Percentiles rank a stretch among this genome's conserved stretches.
Conservation (phyloP, 805 yeast genomes). For the Kodamaea nitidulidarum region DNA sequence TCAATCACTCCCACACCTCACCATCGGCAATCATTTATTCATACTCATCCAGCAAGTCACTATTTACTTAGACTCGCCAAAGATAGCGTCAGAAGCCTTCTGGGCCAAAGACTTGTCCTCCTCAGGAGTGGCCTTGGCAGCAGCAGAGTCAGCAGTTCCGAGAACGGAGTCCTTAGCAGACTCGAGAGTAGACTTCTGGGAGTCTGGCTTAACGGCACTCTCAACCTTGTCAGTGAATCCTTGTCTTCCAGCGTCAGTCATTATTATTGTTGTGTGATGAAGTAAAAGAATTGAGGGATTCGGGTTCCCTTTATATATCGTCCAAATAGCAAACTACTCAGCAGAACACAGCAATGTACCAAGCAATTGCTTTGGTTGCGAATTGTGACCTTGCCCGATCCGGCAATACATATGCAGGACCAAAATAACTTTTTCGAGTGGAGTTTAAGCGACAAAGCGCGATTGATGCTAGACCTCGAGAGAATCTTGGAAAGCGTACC, state of each 20-base stretch:
- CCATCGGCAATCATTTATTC: too few species aligned
- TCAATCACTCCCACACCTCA: too few species aligned
- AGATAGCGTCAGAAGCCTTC: conserved; percentile 42
- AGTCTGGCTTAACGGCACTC: conserved; percentile 40
- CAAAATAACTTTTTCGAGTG: too few species aligned
- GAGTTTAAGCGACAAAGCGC: too few species aligned
- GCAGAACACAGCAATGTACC: not conserved
- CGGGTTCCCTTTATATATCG: too few species aligned
- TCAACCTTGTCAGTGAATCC: conserved; percentile 35
- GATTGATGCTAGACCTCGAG: too few species aligned
- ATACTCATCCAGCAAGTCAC: too few species aligned
- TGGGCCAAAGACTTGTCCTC: conserved; percentile 39
- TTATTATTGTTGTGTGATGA: conserved; percentile 13
- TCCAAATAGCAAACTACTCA: too few species aligned
- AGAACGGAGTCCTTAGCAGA: conserved; percentile 36
- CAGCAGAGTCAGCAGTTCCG: conserved; percentile 33
- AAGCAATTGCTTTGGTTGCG: conserved; percentile 2
- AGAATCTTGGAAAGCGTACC: too few species aligned
- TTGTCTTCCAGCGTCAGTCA: conserved; percentile 45
- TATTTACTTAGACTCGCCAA: conserved; percentile 35
- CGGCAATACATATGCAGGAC: not conserved
- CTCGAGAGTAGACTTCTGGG: conserved; percentile 36
- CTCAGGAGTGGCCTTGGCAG: conserved; percentile 32
- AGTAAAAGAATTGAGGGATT: too few species aligned
- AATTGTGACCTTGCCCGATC: not conserved